Conservation (phyloP, 768 basidiomycete species). For the Flagelloscypha sp. region DNA sequence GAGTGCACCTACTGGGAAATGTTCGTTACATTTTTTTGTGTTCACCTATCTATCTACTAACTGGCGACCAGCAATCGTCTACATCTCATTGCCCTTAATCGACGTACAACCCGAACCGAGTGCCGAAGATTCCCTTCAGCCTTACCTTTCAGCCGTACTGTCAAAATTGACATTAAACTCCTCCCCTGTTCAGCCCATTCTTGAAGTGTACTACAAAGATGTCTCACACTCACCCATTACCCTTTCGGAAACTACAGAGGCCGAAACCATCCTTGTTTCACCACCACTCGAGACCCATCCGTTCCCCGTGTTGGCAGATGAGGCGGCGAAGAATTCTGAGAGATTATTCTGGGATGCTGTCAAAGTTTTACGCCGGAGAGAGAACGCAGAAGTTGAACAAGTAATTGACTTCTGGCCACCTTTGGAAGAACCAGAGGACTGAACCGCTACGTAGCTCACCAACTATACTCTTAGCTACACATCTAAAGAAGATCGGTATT, state of each 20-base stretch:
- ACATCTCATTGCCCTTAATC: slow-evolving; percentile 48
- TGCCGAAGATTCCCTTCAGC: slow-evolving; percentile 33
- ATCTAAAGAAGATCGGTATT: not conserved
- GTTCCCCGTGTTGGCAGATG: slow-evolving; percentile 48
- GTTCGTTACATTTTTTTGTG: slow-evolving; percentile 30
- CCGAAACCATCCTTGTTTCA: slow-evolving; percentile 16
- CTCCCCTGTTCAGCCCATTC: slow-evolving; percentile 2
- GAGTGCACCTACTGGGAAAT: slow-evolving; percentile 67
- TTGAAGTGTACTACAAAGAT: not conserved
- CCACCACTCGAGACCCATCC: slow-evolving; percentile 25
- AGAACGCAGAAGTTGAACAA: slow-evolving; percentile 13
- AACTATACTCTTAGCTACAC: not conserved
- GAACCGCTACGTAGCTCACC: not conserved
- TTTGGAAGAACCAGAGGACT: slow-evolving; percentile 22
- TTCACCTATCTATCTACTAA: slow-evolving; percentile 3
- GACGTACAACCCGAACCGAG: too few relatives aligned
- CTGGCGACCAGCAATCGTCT: slow-evolving; percentile 43
- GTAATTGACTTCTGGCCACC: slow-evolving; percentile 31
- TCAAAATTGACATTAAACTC: slow-evolving; percentile 5
- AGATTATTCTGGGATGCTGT: slow-evolving; percentile 43
- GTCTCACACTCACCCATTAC: slow-evolving; percentile 1
- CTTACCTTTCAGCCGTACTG: slow-evolving; percentile 50
- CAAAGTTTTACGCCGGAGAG: slow-evolving; percentile 17
- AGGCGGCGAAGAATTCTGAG: slow-evolving; percentile 50
- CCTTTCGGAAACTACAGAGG: not conserved